Conservation (phyloP, 2,329 filamentous ascomycete genomes). For the Ophiostoma pallidulum region DNA sequence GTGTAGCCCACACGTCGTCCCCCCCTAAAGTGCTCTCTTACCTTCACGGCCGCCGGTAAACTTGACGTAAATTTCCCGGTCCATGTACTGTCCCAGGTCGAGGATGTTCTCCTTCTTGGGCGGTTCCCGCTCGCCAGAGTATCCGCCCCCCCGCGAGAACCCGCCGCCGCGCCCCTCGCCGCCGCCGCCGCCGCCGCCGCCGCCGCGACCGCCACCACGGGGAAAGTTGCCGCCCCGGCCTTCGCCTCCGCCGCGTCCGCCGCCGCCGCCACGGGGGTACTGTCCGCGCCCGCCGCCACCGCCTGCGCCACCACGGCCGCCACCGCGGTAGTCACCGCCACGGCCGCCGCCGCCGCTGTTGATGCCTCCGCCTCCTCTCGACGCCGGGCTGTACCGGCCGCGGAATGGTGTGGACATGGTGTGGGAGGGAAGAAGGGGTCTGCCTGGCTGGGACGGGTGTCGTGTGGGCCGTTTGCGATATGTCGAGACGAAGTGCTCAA, state of each 20-base stretch:
- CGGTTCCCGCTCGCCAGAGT: slow-evolving; percentile 47
- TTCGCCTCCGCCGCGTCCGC: slow-evolving; percentile 36
- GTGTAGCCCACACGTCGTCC: too few relatives aligned
- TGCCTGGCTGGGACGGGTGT: too few relatives aligned
- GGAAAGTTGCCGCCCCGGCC: slow-evolving; percentile 33
- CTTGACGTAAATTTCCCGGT: slow-evolving; percentile 91
- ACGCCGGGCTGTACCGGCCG: slow-evolving; percentile 17
- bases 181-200: slow-evolving; percentile 25
- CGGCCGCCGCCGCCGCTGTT: slow-evolving; percentile 7
- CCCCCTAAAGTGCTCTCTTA: too few relatives aligned
- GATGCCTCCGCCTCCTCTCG: slow-evolving; percentile 12
- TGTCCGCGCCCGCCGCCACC: slow-evolving; percentile 4
- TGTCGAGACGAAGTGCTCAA: too few relatives aligned
- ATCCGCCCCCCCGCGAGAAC: slow-evolving; percentile 7
- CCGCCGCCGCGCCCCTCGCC: slow-evolving; percentile 10
- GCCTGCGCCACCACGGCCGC: slow-evolving; percentile 1
- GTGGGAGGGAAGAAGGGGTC: too few relatives aligned
- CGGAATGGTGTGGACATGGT: slow-evolving; percentile 18
- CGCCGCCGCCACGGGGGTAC: slow-evolving; percentile 21
- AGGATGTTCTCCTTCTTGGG: slow-evolving; percentile 99
- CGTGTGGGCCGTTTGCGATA: too few relatives aligned
- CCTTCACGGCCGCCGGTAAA: slow-evolving; percentile 92
- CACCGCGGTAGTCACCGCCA: slow-evolving; percentile 4
- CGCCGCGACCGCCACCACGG: slow-evolving; percentile 31
- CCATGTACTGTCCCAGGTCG: slow-evolving; percentile 91